phyloP scores from a whole-genome alignment of 129 eudicot genomes.

The Apium graveolens region DNA sequence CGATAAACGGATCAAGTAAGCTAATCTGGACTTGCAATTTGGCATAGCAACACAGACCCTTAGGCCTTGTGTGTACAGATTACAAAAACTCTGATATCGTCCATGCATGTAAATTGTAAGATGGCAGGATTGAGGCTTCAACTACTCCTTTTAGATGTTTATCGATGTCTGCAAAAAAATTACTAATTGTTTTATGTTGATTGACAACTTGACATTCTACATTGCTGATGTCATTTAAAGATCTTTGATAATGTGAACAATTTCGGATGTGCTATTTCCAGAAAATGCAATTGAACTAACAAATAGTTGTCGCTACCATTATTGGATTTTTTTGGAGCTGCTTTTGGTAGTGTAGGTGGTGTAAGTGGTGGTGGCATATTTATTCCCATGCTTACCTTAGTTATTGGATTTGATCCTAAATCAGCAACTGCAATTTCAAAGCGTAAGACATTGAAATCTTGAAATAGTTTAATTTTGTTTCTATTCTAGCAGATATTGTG shows the following conservation, averaged over 20 bases:
- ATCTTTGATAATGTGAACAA: slow-evolving; percentile 10
- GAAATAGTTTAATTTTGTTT: neutral
- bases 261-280: slow-evolving; percentile 22
- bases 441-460: slow-evolving; percentile 37
- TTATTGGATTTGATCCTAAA: slow-evolving; percentile 86
- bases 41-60: neutral
- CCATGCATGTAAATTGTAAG: neutral
- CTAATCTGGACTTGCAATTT: neutral
- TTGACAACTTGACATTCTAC: neutral
- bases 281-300: slow-evolving; percentile 75
- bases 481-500: neutral
- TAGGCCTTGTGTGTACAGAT: neutral
- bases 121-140: neutral
- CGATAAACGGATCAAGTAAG: neutral
- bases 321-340: slow-evolving; percentile 82
- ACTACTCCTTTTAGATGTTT: neutral
- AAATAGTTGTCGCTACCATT: slow-evolving; percentile 53
- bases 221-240: neutral
- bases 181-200: slow-evolving; percentile 1
- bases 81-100: neutral
- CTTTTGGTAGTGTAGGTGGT: slow-evolving; percentile 97
- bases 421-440: slow-evolving; percentile 92
- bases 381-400: slow-evolving; percentile 77
- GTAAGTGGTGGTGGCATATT: slow-evolving; percentile 94
- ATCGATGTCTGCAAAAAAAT: neutral